These are phyloP conservation scores for Chlamydomonas schloesseri DNA, from an alignment of 139 green algal genomes.

Conservation along the genomic window DNA sequence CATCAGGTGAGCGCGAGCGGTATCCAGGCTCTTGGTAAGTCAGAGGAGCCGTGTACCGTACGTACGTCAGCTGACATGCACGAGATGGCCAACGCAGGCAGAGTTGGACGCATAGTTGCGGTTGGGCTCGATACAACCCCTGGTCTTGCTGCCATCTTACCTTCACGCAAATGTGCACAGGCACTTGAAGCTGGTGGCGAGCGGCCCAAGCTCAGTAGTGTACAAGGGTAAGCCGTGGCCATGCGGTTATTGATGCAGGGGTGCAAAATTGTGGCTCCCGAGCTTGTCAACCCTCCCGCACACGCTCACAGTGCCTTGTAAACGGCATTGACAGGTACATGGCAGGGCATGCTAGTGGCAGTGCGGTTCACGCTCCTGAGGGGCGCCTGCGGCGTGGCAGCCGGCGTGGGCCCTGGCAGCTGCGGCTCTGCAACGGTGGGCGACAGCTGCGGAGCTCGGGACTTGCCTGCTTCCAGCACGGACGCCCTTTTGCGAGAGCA, in stretches of 20 bases:
- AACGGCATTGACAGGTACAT: not conserved
- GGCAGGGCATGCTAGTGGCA: conserved; percentile 3
- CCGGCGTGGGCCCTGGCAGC: no score
- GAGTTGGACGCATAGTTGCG: not conserved
- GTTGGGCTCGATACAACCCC: not conserved
- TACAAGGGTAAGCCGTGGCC: conserved; percentile 31
- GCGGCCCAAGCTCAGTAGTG: not conserved
- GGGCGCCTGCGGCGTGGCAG: not conserved
- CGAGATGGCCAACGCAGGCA: not conserved
- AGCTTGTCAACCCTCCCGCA: no score
- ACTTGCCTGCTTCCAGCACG: not conserved
- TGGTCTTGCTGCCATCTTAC: not conserved
- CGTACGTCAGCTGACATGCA: no score
- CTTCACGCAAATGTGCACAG: not conserved
- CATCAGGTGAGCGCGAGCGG: not conserved
- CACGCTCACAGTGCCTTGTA: not conserved
- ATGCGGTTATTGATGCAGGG: no score
- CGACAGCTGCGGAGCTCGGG: no score
- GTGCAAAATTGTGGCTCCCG: no score
- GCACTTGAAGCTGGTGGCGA: not conserved
- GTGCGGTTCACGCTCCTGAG: conserved; percentile 18
- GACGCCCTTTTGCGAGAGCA: no score
- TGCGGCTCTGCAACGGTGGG: not conserved
- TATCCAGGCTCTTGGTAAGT: no score
- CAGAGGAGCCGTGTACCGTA: no score